Percentiles rank a stretch among this genome's conserved stretches.
Conservation (phyloP, 495 filamentous ascomycete genomes). For the Tetracladium marchalianum region DNA sequence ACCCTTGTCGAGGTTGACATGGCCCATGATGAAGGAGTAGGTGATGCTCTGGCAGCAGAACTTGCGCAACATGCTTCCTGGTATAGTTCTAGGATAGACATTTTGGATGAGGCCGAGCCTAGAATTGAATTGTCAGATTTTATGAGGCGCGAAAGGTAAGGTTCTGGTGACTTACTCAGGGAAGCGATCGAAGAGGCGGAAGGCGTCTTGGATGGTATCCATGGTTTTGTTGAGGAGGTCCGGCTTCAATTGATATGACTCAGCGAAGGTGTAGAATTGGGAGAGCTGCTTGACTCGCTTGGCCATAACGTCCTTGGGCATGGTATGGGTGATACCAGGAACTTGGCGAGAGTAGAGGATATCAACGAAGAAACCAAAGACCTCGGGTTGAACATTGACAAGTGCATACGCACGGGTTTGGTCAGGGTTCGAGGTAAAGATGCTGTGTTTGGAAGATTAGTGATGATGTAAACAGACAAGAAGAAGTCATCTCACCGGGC, state of each 20-base stretch:
- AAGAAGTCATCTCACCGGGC: too few relatives aligned
- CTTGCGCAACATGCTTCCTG: background rate
- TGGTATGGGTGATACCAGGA: background rate
- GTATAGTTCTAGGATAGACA: background rate
- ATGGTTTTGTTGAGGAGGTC: slow-evolving; percentile 8
- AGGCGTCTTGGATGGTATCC: slow-evolving; percentile 13
- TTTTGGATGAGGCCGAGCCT: background rate
- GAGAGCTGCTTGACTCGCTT: slow-evolving; percentile 2
- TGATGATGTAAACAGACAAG: background rate
- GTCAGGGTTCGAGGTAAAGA: too few relatives aligned
- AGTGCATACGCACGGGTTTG: background rate
- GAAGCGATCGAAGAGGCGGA: slow-evolving; percentile 1
- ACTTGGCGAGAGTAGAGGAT: slow-evolving; percentile 2
- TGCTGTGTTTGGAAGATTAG: too few relatives aligned
- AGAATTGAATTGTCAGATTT: background rate
- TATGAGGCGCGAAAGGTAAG: background rate
- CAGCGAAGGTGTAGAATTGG: slow-evolving; percentile 10
- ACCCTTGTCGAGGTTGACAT: too few relatives aligned
- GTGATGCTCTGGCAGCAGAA: background rate
- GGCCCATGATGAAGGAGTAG: background rate
- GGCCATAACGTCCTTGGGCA: background rate
- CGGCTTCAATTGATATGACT: background rate
- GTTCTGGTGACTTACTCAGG: background rate
- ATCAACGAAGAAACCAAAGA: slow-evolving; percentile 9
- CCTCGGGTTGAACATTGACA: background rate